A percentile compares a stretch with the other conserved stretches of the same genome.
These are phyloP conservation scores for Neurospora sp. DNA, from an alignment of 495 filamentous ascomycete species.

Conservation along the genomic window DNA sequence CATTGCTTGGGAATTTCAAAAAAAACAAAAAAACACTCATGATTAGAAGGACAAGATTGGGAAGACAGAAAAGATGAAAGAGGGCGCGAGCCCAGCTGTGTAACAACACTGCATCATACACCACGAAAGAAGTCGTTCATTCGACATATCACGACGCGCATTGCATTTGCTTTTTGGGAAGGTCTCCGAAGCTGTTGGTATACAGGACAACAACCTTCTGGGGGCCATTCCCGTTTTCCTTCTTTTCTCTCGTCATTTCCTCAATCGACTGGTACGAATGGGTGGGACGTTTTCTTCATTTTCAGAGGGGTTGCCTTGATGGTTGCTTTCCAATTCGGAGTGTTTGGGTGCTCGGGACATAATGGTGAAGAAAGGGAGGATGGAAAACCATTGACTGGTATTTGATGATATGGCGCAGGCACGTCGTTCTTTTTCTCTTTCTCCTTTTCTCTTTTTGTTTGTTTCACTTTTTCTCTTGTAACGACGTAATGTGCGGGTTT, in stretches of 20 bases:
- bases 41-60: neutral
- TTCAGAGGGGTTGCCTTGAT: neutral
- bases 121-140: neutral
- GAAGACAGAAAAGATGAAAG: slow-evolving; percentile 8
- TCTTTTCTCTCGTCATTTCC: neutral
- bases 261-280: neutral
- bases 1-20: neutral
- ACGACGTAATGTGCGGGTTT: neutral
- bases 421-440: neutral
- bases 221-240: neutral
- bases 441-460: neutral
- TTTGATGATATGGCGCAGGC: neutral
- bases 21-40: neutral
- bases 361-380: neutral
- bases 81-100: slow-evolving; percentile 11
- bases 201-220: neutral
- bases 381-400: neutral
- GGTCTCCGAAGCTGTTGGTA: neutral
- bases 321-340: neutral
- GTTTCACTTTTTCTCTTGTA: slow-evolving; percentile 2
- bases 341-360: neutral
- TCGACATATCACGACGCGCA: neutral
- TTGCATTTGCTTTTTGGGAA: neutral
- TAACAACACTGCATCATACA: neutral
- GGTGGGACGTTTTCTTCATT: neutral